Evolutionary conservation across 139 green algal genomes (phyloP), one percentile per base, ranked within the genome.

Genomic region (Bryopsis sp.): DNA sequence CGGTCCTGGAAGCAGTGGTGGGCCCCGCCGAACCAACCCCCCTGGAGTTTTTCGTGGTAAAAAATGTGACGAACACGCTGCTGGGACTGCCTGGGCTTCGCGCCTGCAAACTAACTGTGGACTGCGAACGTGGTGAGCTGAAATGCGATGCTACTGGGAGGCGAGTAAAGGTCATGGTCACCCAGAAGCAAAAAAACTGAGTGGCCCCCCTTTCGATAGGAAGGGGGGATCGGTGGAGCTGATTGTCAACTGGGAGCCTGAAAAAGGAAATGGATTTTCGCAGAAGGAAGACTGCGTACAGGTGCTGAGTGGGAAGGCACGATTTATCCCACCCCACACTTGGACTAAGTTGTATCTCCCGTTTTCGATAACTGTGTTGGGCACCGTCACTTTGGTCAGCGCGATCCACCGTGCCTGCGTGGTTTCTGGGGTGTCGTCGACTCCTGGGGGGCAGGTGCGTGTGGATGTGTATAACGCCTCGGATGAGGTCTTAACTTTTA

Each of bases 401-500:
- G 11, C 7, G 5, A 57, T 69, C 3, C 15, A 31, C n/a, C 35
- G 39, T 28, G 7, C 15, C 3, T 35, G 37, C 26, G 19, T 54
- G 3, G 4, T 69, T 8, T 58, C 36, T 32, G 39, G 39, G 24
- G 5, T 57, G 4, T 35, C 28, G 3, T 6, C 15, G 7, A 69
- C 62, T n/a, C 6, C 37, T 32, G 62, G 35, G 28, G 62, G 62
- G 4, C 26, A 50, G 62, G 3, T 69, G 32, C 62, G 37, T 29
- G 8, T 54, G 4, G 22, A 57, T 28, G 62, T 69, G 8, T 58
- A 58, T 26, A 69, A 69, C 54, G 28, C 19, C 11, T 36, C 62
- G 6, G 15, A 5, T 31, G 43, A 57, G 54, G 39, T 54, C 37
- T 33, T 69, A 19, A 11, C 26, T 8, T 3, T 69, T 33, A 35